Conservation (phyloP, 78 protist genomes). For the Protostelium mycophagum region DNA sequence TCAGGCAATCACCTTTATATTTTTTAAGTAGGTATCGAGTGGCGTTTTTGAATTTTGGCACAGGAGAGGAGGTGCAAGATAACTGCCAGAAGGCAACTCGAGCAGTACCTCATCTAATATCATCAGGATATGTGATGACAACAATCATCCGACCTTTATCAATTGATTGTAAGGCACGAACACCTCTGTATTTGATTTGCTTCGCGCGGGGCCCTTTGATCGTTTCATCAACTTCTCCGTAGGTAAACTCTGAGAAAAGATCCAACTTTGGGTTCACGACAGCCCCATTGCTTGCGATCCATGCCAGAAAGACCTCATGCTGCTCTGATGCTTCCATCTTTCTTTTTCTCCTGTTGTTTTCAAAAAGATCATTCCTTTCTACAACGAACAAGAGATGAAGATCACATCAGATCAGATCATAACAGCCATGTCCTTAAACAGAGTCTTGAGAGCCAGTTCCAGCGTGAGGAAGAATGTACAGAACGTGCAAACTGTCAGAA, state of each 20-base stretch:
- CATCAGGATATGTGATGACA: neutral
- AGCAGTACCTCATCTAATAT: neutral
- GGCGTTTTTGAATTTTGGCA: neutral
- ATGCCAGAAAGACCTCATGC: neutral
- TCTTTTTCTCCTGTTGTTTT: neutral
- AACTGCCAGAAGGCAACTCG: neutral
- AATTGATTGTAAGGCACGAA: neutral
- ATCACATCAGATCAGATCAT: no score
- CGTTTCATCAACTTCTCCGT: neutral
- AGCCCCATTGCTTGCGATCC: neutral
- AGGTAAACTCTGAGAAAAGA: neutral
- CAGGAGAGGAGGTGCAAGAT: neutral
- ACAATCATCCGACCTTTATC: neutral
- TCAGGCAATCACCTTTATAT: neutral
- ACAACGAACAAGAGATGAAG: neutral
- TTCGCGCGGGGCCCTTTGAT: neutral
- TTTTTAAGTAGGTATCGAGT: neutral
- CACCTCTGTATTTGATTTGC: neutral
- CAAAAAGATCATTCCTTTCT: neutral
- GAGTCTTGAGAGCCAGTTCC: no score
- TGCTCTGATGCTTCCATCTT: neutral
- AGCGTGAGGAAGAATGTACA: no score
- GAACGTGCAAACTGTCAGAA: no score
- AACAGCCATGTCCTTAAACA: no score
- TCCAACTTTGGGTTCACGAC: neutral